Evolutionary conservation across 1,139 yeast genomes (phyloP).

Genomic region (Hansenula sp.): DNA sequence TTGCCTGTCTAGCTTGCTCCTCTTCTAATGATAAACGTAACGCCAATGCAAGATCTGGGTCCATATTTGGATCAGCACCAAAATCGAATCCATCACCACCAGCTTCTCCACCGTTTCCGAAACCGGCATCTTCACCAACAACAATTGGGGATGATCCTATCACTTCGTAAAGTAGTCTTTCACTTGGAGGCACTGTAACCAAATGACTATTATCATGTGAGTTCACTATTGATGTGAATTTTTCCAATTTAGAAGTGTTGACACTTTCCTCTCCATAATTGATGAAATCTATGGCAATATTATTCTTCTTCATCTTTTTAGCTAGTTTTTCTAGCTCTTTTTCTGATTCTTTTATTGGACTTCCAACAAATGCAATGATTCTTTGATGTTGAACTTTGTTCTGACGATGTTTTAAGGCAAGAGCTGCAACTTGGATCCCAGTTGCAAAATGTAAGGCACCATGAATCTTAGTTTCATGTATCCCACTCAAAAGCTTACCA

Average conservation of each 20-base stretch:
- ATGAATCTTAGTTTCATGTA: constrained; percentile 74
- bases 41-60: constrained; percentile 96
- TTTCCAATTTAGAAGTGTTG: constrained; percentile 78
- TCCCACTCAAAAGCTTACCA: constrained; percentile 84
- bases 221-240: constrained; percentile 71
- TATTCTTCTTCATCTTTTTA: constrained; percentile 90
- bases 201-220: constrained; percentile 81
- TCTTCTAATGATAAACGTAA: constrained; percentile 44
- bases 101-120: constrained; percentile 32
- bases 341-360: constrained; percentile 72
- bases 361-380: constrained; percentile 85
- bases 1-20: constrained; percentile 36
- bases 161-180: constrained; percentile 71
- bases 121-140: constrained; percentile 43
- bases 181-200: constrained; percentile 87
- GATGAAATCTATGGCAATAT: constrained; percentile 83
- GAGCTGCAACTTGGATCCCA: constrained; percentile 94
- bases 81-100: constrained; percentile 50
- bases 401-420: constrained; percentile 94
- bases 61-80: constrained; percentile 86
- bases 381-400: constrained; percentile 91
- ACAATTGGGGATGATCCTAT: constrained; percentile 69
- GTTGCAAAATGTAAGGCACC: constrained; percentile 73
- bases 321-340: constrained; percentile 81
- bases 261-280: constrained; percentile 87